Percentiles rank a stretch among this genome's conserved stretches.
Conservation (phyloP, 1,139 yeast genomes). For the Hemisphaericaspora xylofermentans region DNA sequence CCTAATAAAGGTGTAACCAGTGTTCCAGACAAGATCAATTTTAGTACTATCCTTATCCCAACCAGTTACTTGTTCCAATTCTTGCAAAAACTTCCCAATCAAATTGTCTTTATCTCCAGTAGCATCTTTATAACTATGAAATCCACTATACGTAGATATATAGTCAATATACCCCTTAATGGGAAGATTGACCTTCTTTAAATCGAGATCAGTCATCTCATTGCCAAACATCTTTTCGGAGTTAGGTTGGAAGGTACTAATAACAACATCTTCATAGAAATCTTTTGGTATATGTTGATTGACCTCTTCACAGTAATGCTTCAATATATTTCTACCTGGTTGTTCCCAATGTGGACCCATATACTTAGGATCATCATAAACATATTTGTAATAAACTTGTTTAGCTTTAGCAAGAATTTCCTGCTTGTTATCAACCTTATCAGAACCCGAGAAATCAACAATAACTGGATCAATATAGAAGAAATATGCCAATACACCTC, state of each 20-base stretch:
- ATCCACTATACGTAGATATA: slow-evolving; percentile 39
- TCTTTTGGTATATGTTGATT: slow-evolving; percentile 33
- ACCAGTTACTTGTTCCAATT: slow-evolving; percentile 28
- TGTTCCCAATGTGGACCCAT: slow-evolving; percentile 48
- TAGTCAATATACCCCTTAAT: slow-evolving; percentile 30
- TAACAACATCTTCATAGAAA: slow-evolving; percentile 26
- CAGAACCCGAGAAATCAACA: slow-evolving; percentile 24
- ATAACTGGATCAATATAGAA: slow-evolving; percentile 43
- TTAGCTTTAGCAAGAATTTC: slow-evolving; percentile 23
- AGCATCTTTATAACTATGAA: slow-evolving; percentile 32
- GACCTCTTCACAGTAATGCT: slow-evolving; percentile 27
- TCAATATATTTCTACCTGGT: slow-evolving; percentile 41
- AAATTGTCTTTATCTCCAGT: slow-evolving; percentile 26
- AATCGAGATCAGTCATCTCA: slow-evolving; percentile 22
- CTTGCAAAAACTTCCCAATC: slow-evolving; percentile 22
- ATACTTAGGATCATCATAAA: slow-evolving; percentile 34
- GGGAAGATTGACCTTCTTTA: slow-evolving; percentile 22
- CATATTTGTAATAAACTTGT: slow-evolving; percentile 30
- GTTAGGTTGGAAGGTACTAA: slow-evolving; percentile 27
- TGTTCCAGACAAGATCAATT: slow-evolving; percentile 38
- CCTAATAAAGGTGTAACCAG: slow-evolving; percentile 40
- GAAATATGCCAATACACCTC: slow-evolving; percentile 46
- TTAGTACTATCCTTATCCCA: slow-evolving; percentile 31
- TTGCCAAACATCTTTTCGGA: slow-evolving; percentile 17
- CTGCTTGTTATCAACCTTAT: slow-evolving; percentile 12